Conservation (phyloP, 345 rosid genomes). For the Linum usitatissimum region DNA sequence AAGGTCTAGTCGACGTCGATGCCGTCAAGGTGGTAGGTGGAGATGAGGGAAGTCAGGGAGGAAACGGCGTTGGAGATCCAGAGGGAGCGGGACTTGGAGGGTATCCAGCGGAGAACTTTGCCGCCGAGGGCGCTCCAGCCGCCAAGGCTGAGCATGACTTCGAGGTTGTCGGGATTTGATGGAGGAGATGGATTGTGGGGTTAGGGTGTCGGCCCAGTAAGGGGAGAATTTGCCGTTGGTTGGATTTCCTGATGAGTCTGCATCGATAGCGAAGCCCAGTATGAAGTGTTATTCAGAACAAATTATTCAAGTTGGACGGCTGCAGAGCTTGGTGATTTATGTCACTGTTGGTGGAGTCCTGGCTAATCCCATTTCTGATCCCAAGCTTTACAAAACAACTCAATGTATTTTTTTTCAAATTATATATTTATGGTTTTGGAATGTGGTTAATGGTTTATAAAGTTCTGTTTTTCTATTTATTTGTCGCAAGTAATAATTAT, state of each 20-base stretch:
- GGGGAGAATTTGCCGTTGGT: slow-evolving; percentile 37
- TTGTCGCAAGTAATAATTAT: too few relatives aligned
- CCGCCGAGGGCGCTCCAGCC: slow-evolving; percentile 39
- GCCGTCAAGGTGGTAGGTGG: slow-evolving; percentile 41
- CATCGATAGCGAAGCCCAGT: slow-evolving; percentile 42
- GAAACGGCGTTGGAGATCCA: slow-evolving; percentile 46
- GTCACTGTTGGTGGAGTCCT: too few relatives aligned
- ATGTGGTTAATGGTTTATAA: too few relatives aligned
- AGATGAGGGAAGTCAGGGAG: slow-evolving; percentile 24
- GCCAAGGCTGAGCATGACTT: slow-evolving; percentile 38
- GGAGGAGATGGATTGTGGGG: slow-evolving; percentile 21
- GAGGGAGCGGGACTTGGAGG: slow-evolving; percentile 17
- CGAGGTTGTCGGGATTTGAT: slow-evolving; percentile 27
- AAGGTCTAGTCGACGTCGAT: slow-evolving; percentile 46
- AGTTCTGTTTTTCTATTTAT: too few relatives aligned
- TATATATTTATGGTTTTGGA: too few relatives aligned
- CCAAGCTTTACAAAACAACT: too few relatives aligned
- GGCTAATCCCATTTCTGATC: too few relatives aligned
- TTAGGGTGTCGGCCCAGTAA: slow-evolving; percentile 30
- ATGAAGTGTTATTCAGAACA: slow-evolving; percentile 24
- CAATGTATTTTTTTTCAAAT: too few relatives aligned
- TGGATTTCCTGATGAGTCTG: slow-evolving; percentile 27
- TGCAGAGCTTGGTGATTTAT: too few relatives aligned
- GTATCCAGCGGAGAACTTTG: slow-evolving; percentile 34
- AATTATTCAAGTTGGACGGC: too few relatives aligned